phyloP scores from a whole-genome alignment of 192 early-diverging fungal genomes.

The Globomyces pollinis-pini region DNA sequence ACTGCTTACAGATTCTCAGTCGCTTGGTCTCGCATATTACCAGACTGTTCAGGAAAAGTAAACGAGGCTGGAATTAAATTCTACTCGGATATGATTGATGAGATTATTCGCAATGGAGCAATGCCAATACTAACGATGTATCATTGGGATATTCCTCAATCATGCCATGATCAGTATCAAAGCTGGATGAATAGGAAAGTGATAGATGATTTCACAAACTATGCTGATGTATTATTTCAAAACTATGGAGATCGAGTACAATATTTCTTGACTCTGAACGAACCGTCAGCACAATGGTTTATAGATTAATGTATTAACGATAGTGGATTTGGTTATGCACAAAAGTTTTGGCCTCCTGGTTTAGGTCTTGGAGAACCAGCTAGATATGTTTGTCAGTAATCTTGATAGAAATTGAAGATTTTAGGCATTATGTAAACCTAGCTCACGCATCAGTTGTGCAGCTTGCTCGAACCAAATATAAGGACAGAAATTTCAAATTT shows the following conservation, averaged over 20 bases:
- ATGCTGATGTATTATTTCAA: constrained; percentile 26
- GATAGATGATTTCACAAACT: constrained; percentile 23
- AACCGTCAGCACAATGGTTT: constrained; percentile 19
- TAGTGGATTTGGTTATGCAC: not conserved
- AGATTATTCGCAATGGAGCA: constrained; percentile 27
- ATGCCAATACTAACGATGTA: constrained; percentile 30
- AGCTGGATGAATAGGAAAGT: constrained; percentile 22
- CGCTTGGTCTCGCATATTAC: constrained; percentile 42
- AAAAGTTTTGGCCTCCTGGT: not conserved
- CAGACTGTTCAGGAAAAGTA: constrained; percentile 14
- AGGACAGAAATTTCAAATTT: constrained; percentile 1
- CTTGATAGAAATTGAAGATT: no score
- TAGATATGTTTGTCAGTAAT: not conserved
- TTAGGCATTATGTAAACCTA: constrained; percentile 3
- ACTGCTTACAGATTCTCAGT: constrained; percentile 39
- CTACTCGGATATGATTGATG: constrained; percentile 33
- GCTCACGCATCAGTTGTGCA: not conserved
- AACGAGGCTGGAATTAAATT: constrained; percentile 31
- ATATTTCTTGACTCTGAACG: constrained; percentile 39
- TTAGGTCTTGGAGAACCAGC: not conserved
- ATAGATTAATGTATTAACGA: constrained; percentile 15
- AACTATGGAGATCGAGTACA: constrained; percentile 36
- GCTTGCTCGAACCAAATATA: constrained; percentile 4
- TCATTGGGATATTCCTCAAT: constrained; percentile 39
- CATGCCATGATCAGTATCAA: constrained; percentile 22